Conservation (phyloP, 2,329 filamentous ascomycete genomes). For the Microcera coccophila region DNA sequence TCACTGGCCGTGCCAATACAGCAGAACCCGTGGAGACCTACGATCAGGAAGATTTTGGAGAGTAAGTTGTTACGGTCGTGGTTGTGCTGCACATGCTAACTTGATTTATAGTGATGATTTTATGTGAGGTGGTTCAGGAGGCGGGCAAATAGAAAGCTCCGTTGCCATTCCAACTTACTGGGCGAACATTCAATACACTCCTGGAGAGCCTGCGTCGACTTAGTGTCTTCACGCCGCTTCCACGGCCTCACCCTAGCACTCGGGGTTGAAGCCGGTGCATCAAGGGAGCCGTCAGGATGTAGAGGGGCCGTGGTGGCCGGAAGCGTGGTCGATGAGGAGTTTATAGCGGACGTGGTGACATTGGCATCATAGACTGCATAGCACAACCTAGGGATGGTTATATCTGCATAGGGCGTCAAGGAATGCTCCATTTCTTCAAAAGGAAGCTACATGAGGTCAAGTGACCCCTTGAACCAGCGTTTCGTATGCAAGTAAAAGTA, state of each 20-base stretch:
- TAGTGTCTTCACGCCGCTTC: constrained; percentile 6
- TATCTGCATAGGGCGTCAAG: constrained; percentile 10
- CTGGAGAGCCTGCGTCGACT: constrained; percentile 5
- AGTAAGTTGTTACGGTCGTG: no score
- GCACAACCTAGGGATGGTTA: constrained; percentile 5
- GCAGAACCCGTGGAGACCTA: constrained; percentile 72
- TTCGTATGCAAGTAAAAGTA: neutral
- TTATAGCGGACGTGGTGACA: neutral
- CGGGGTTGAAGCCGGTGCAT: constrained; percentile 3
- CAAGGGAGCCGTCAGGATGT: neutral
- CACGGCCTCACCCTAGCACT: constrained; percentile 9
- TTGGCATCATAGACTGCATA: neutral
- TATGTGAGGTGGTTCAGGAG: constrained; percentile 53
- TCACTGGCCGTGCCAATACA: constrained; percentile 57
- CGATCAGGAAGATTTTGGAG: constrained; percentile 75
- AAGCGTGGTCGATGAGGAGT: neutral
- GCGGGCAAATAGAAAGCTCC: constrained; percentile 8
- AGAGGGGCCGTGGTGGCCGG: no score
- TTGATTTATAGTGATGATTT: constrained; percentile 59
- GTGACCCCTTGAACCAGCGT: neutral
- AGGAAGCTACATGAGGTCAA: neutral
- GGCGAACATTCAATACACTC: constrained; percentile 7
- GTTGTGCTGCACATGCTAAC: no score
- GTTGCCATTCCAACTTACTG: constrained; percentile 6
- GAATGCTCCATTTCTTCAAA: constrained; percentile 3